phyloP scores from a whole-genome alignment of 2,329 filamentous ascomycete genomes.

The Hymenotorrendiella dingleyae region DNA sequence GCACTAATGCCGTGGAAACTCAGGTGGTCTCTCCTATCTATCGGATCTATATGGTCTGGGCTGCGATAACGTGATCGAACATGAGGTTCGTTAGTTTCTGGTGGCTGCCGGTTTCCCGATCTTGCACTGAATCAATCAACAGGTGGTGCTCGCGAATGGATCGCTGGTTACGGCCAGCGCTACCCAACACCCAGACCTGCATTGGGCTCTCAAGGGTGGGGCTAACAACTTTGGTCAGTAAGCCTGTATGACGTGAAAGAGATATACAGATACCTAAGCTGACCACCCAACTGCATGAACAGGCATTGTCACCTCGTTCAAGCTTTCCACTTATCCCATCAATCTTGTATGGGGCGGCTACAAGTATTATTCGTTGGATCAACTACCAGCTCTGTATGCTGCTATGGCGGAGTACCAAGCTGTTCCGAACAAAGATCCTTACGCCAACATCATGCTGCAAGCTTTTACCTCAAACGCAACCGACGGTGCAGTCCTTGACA shows the following conservation, averaged over 20 bases:
- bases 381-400: background rate
- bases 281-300: background rate
- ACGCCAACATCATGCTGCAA: conserved; percentile 1
- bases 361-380: background rate
- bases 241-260: no score
- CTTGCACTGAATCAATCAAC: background rate
- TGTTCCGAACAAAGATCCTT: background rate
- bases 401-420: background rate
- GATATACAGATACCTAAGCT: no score
- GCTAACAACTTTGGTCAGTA: background rate
- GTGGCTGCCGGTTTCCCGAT: no score
- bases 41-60: background rate
- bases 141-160: background rate
- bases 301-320: background rate
- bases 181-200: background rate
- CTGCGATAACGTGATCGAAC: background rate
- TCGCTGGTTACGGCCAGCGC: background rate
- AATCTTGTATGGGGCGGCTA: background rate
- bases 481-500: background rate
- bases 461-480: background rate
- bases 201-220: background rate
- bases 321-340: background rate
- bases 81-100: background rate
- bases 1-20: background rate
- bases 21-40: background rate